Evolutionary conservation across 2,329 filamentous ascomycete genomes (phyloP).

Genomic region (Parafenestella ontariensis): DNA sequence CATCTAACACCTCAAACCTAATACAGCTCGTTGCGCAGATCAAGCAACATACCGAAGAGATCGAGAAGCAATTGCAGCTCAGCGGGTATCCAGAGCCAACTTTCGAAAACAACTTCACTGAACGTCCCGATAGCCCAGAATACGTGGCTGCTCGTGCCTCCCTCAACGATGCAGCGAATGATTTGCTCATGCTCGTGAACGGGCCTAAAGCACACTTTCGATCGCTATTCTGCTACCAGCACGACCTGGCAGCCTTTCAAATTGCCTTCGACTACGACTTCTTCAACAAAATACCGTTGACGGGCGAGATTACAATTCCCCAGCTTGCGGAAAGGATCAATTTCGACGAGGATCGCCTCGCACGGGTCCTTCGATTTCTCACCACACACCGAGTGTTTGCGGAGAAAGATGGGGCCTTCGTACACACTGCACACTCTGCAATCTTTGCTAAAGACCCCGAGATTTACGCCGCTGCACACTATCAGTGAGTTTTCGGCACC

Average conservation of each 20-base stretch:
- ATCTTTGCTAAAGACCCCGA: slow-evolving; percentile 4
- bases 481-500: slow-evolving; percentile 1
- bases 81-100: not conserved
- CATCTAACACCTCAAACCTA: not conserved
- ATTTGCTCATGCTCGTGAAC: not conserved
- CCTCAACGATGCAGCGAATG: not conserved
- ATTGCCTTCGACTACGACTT: slow-evolving; percentile 13
- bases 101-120: not conserved
- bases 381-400: slow-evolving; percentile 6
- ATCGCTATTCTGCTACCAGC: not conserved
- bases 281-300: slow-evolving; percentile 9
- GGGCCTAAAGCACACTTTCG: not conserved
- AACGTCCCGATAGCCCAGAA: not conserved
- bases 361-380: slow-evolving; percentile 7
- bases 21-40: not conserved
- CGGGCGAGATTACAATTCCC: not conserved
- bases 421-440: slow-evolving; percentile 9
- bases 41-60: not conserved
- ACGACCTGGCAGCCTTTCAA: slow-evolving; percentile 17
- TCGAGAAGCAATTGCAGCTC: not conserved
- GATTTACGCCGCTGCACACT: not conserved
- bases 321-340: slow-evolving; percentile 7
- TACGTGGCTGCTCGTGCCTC: not conserved
- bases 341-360: slow-evolving; percentile 1
- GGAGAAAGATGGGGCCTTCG: slow-evolving; percentile 9